Evolutionary conservation across 23 red algal genomes (phyloP).

Genomic region (Gracilaria vermiculophylla): DNA sequence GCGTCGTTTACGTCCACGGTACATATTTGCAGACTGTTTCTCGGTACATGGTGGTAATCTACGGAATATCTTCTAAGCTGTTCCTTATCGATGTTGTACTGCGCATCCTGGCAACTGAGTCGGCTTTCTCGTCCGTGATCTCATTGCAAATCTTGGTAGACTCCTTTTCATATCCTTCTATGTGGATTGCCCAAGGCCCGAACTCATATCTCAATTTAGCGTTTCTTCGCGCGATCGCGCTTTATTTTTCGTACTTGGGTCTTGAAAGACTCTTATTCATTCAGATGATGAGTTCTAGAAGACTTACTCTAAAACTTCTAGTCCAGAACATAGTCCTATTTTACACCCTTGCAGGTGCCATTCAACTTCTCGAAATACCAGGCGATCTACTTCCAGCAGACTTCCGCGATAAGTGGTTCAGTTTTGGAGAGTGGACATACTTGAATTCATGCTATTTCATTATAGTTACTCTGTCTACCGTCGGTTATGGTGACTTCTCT

Average conservation of each 20-base stretch:
- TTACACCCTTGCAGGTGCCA: slow-evolving; percentile 57
- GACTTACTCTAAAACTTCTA: slow-evolving; percentile 50
- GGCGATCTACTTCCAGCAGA: slow-evolving; percentile 27
- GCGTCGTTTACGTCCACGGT: slow-evolving; percentile 52
- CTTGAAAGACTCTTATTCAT: slow-evolving; percentile 43
- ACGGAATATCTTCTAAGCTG: slow-evolving; percentile 14
- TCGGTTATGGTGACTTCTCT: slow-evolving; percentile 80
- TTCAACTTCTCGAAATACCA: slow-evolving; percentile 74
- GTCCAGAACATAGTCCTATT: slow-evolving; percentile 55
- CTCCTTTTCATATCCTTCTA: slow-evolving; percentile 55
- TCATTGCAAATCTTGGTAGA: slow-evolving; percentile 22
- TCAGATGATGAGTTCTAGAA: slow-evolving; percentile 32
- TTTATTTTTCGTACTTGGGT: slow-evolving; percentile 20
- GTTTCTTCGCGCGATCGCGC: slow-evolving; percentile 42
- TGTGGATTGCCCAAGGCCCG: slow-evolving; percentile 38
- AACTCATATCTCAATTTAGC: slow-evolving; percentile 69
- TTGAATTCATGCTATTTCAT: slow-evolving; percentile 77
- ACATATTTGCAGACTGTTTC: slow-evolving; percentile 54
- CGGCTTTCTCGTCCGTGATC: slow-evolving; percentile 34
- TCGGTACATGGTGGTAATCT: slow-evolving; percentile 34
- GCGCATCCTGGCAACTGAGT: slow-evolving; percentile 28
- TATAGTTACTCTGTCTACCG: slow-evolving; percentile 77
- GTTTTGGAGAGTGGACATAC: slow-evolving; percentile 65
- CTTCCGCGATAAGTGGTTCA: slow-evolving; percentile 37
- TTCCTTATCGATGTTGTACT: slow-evolving; percentile 38